Percentiles rank a stretch among this genome's conserved stretches.
phyloP scores from a whole-genome alignment of 1,284 basidiomycete species.

The Irpex sp. region DNA sequence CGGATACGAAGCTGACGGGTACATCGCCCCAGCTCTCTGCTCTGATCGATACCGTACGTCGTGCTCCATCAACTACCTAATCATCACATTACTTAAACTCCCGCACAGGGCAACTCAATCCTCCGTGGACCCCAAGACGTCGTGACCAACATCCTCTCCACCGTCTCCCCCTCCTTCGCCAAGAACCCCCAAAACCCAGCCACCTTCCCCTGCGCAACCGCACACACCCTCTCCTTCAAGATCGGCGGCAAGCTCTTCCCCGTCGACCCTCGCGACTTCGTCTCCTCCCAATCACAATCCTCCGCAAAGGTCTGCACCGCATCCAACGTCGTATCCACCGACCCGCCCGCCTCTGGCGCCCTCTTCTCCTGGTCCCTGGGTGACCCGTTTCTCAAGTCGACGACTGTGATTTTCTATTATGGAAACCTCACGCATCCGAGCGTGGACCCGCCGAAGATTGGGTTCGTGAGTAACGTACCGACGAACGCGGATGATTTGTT shows the following conservation, averaged over 20 bases:
- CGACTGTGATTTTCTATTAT: constrained; percentile 52
- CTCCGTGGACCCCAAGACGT: constrained; percentile 36
- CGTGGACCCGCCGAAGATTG: constrained; percentile 62
- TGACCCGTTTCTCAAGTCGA: constrained; percentile 39
- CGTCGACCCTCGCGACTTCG: constrained; percentile 65
- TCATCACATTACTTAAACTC: not conserved
- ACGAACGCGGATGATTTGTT: constrained; percentile 41
- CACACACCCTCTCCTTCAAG: constrained; percentile 56
- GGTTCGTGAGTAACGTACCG: constrained; percentile 65
- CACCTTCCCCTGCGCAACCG: constrained; percentile 38
- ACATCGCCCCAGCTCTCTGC: constrained; percentile 36
- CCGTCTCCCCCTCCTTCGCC: constrained; percentile 32
- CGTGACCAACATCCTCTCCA: constrained; percentile 36
- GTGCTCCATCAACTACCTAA: not conserved
- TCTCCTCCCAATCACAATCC: constrained; percentile 33
- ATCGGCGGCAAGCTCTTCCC: constrained; percentile 62
- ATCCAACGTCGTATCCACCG: constrained; percentile 49
- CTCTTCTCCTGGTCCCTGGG: constrained; percentile 37
- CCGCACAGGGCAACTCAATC: constrained; percentile 35
- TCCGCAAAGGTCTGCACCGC: constrained; percentile 42
- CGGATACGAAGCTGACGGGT: constrained; percentile 38
- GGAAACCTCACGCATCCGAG: constrained; percentile 64
- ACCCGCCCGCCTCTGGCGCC: constrained; percentile 38
- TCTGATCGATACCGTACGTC: constrained; percentile 48
- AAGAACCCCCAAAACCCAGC: constrained; percentile 22